These are phyloP conservation scores for Cryptosporidium canis DNA, from an alignment of 169 alveolate genomes.

Conservation along the genomic window DNA sequence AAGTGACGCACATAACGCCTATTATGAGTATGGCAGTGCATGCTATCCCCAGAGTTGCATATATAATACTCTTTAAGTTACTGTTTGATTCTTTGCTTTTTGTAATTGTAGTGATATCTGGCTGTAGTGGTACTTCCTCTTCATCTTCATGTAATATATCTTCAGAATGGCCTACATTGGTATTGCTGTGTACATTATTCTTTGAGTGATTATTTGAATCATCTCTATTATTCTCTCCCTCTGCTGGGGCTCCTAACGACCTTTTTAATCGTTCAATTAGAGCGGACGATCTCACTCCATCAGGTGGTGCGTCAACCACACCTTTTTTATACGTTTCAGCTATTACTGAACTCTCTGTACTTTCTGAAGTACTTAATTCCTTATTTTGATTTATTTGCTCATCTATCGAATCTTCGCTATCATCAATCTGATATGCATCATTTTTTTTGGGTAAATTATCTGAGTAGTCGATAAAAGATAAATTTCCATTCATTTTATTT, in stretches of 20 bases:
- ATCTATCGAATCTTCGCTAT: not conserved
- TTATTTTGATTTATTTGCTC: not conserved
- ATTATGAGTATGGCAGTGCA: not conserved
- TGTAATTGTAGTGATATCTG: not conserved
- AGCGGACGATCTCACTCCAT: not conserved
- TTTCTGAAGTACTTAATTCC: not conserved
- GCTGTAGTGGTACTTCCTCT: conserved; percentile 24
- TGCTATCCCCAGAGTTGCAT: conserved; percentile 19
- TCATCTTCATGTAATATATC: conserved; percentile 4
- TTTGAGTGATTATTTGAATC: too few relatives aligned
- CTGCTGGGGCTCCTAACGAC: conserved; percentile 12
- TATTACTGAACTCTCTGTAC: not conserved
- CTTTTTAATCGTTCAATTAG: conserved; percentile 44
- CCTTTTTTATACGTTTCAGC: not conserved
- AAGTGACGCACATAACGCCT: not conserved
- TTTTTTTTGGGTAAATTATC: not conserved
- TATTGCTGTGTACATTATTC: too few relatives aligned
- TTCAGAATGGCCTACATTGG: too few relatives aligned
- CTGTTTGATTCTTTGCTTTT: not conserved
- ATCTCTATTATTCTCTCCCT: not conserved
- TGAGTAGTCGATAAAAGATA: conserved; percentile 19
- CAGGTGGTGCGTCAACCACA: conserved; percentile 44
- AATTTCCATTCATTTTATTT: conserved; percentile 36
- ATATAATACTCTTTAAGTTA: not conserved
- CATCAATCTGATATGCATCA: not conserved